Base-by-base conservation (phyloP, 805 yeast genomes). In the Wickerhamomyces subpelliculosus region DNA sequence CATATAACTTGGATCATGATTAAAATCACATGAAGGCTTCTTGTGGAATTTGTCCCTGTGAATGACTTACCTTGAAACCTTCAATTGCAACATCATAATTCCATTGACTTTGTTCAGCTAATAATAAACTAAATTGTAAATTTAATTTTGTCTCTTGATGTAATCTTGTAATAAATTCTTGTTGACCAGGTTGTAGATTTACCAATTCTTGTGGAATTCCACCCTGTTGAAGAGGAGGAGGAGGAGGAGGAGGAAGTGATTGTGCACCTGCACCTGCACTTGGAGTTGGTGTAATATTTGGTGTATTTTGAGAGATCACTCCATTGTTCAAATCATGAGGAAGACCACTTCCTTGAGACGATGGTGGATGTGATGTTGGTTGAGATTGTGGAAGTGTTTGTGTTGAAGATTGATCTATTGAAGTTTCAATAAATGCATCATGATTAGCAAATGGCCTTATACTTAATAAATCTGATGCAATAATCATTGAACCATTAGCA, bases 71-170 rank as follows among this genome's bases (percentile, higher is more conserved):
- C 47, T 77, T 73, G 61, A 90, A 90, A 39, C 84, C 80, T 32
- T 69, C 70, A 12, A 76, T 64, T 21, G 96, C 89, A 37, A 65
- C 70, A 21, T 75, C 78, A 48, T 76, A 80, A 58, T 84, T 82
- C 89, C 94, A 89, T 38, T 75, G 72, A 52, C 95, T 86, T 58
- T 88, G 96, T 56, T 87, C 88, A 40, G 88, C 81, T 28, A 93
- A 70, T 84, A 89, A 75, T 21, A 78, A 63, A 0, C 90, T 84
- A 57, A 79, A 89, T 50, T 84, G 84, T n/a, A 84, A 67, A 47
- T 74, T 88, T 48, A 89, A 66, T 35, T 78, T 76, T 0, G 97
- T 89, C 45, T 82, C 85, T 21, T 71, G 57, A 61, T 82, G 75
- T 19, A 90, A 62, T 51, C 73, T 80, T 18, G 73, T 70, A 14